phyloP scores from a whole-genome alignment of 1,284 basidiomycete species.

The Cryptococcus sp. region DNA sequence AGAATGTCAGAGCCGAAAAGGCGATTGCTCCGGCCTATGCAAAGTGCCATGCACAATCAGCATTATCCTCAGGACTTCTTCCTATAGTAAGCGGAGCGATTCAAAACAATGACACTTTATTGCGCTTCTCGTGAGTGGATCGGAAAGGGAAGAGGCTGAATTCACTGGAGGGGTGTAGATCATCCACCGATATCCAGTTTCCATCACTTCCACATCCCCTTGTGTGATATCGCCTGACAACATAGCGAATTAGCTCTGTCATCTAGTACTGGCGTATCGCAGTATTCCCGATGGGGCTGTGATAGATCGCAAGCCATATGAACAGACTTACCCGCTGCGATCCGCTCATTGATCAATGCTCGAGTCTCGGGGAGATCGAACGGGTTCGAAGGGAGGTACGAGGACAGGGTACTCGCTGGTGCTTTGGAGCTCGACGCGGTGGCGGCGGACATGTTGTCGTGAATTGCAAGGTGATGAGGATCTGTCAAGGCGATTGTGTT shows the following conservation, averaged over 20 bases:
- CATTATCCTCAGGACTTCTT: too few species aligned
- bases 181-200: constrained; percentile 25
- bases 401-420: not conserved
- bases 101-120: too few species aligned
- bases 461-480: not conserved
- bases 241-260: too few species aligned
- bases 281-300: too few species aligned
- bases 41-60: not conserved
- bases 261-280: too few species aligned
- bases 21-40: constrained; percentile 10
- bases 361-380: constrained; percentile 22
- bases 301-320: not conserved
- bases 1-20: constrained; percentile 16
- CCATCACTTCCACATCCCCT: constrained; percentile 21
- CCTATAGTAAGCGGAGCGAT: too few species aligned
- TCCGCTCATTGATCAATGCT: constrained; percentile 15
- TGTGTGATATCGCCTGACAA: constrained; percentile 20
- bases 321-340: constrained; percentile 14
- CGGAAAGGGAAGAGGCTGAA: not conserved
- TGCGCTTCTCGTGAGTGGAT: too few species aligned
- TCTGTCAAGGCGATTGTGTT: too few species aligned
- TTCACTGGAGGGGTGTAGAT: constrained; percentile 21
- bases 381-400: constrained; percentile 15
- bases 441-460: not conserved
- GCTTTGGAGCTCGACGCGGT: not conserved